Evolutionary conservation across 2,329 filamentous ascomycete genomes (phyloP).

Genomic region (Metarhizium humberi): DNA sequence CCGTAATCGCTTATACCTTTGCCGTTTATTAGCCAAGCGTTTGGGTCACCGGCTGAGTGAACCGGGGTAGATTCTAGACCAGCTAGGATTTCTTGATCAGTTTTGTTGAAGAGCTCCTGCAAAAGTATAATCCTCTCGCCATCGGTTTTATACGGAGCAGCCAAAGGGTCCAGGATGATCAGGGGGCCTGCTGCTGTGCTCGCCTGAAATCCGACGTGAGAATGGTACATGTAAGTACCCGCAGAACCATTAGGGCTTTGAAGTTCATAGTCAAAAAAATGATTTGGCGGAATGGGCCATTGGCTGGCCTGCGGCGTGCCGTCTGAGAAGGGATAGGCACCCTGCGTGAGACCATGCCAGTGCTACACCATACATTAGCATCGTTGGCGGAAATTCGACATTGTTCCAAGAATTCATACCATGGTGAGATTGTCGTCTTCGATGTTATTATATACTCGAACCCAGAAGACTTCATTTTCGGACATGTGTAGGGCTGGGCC

Average conservation of each 20-base stretch:
- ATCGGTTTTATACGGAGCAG: slow-evolving; percentile 48
- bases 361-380: slow-evolving; percentile 33
- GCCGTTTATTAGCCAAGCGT: slow-evolving; percentile 17
- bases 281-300: slow-evolving; percentile 52
- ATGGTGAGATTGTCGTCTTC: slow-evolving; percentile 43
- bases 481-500: slow-evolving; percentile 37
- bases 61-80: slow-evolving; percentile 41
- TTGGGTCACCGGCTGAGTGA: slow-evolving; percentile 49
- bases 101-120: slow-evolving; percentile 47
- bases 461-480: slow-evolving; percentile 38
- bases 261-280: slow-evolving; percentile 61
- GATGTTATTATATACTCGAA: slow-evolving; percentile 51
- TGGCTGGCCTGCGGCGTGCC: slow-evolving; percentile 50
- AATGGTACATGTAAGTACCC: slow-evolving; percentile 61
- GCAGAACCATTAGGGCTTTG: slow-evolving; percentile 40
- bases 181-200: slow-evolving; percentile 47
- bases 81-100: slow-evolving; percentile 40
- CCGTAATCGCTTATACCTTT: slow-evolving; percentile 10
- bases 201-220: slow-evolving; percentile 54
- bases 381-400: background rate
- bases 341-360: slow-evolving; percentile 56
- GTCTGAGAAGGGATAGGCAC: slow-evolving; percentile 51
- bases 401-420: slow-evolving; percentile 23
- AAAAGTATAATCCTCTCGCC: slow-evolving; percentile 48
- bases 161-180: slow-evolving; percentile 42